Evolutionary conservation across 164 flowering plant genomes (phyloP).

Genomic region (Akebia trifoliata): DNA sequence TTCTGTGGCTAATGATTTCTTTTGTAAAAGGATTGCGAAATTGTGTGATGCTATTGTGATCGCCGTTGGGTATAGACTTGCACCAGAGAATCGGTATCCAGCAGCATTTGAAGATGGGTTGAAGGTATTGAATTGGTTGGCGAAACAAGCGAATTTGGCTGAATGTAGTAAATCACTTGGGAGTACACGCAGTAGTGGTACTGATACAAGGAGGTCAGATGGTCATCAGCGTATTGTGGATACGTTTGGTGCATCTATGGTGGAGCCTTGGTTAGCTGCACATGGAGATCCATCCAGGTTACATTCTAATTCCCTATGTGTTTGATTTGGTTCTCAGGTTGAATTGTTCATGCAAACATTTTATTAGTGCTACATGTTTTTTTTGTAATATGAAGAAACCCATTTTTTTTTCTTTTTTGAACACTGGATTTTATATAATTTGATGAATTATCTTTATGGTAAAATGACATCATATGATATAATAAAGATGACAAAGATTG

Average conservation of each 20-base stretch:
- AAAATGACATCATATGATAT: neutral
- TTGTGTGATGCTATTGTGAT: constrained; percentile 75
- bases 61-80: constrained; percentile 81
- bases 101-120: constrained; percentile 86
- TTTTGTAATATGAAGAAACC: no score
- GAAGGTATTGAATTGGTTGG: constrained; percentile 77
- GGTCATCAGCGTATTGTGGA: constrained; percentile 55
- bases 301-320: constrained; percentile 8
- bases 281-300: constrained; percentile 98
- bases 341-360: neutral
- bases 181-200: constrained; percentile 27
- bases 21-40: constrained; percentile 70
- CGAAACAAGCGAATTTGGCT: constrained; percentile 73
- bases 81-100: constrained; percentile 74
- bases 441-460: no score
- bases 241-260: constrained; percentile 86
- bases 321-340: neutral
- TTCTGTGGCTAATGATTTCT: constrained; percentile 64
- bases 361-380: neutral
- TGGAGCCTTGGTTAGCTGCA: constrained; percentile 98
- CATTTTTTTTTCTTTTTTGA: no score
- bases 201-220: constrained; percentile 54
- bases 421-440: neutral
- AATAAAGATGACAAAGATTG: neutral
- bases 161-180: constrained; percentile 55